Evolutionary conservation across 768 basidiomycete species (phyloP).

Genomic region (Paxillus involutus): DNA sequence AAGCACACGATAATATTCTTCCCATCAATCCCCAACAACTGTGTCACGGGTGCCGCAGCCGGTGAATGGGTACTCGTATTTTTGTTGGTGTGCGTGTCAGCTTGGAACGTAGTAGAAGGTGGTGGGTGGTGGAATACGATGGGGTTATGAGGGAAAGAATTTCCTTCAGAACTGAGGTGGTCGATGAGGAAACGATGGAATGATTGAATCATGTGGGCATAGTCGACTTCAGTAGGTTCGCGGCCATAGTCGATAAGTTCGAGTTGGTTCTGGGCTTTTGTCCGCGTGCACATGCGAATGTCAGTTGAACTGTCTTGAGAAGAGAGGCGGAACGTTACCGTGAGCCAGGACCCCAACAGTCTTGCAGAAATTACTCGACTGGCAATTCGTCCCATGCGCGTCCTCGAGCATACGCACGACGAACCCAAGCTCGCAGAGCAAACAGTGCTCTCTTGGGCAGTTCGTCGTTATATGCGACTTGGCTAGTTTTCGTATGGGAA

Average conservation of each 20-base stretch:
- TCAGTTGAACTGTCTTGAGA: not conserved
- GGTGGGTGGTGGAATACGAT: constrained; percentile 39
- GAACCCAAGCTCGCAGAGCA: constrained; percentile 94
- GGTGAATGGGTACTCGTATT: constrained; percentile 24
- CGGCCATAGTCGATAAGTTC: constrained; percentile 89
- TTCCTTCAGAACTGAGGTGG: constrained; percentile 75
- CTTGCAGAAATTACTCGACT: constrained; percentile 96
- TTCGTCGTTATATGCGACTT: constrained; percentile 90
- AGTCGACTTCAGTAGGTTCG: constrained; percentile 70
- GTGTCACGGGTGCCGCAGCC: constrained; percentile 74
- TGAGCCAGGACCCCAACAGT: constrained; percentile 88
- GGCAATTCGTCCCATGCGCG: constrained; percentile 90
- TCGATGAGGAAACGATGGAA: constrained; percentile 96
- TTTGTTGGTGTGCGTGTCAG: constrained; percentile 15
- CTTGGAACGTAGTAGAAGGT: constrained; percentile 12
- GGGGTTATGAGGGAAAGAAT: constrained; percentile 60
- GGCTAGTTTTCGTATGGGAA: constrained; percentile 76
- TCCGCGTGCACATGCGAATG: not conserved
- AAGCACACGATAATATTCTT: constrained; percentile 74
- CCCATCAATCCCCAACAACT: constrained; percentile 79
- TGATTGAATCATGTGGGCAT: constrained; percentile 87
- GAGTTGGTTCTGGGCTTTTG: constrained; percentile 68
- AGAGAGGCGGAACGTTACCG: constrained; percentile 43
- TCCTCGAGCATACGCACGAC: constrained; percentile 95
- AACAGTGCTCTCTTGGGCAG: constrained; percentile 88